Base-by-base conservation (phyloP, 2,329 filamentous ascomycete species). In the Metarhizium guizhouense region DNA sequence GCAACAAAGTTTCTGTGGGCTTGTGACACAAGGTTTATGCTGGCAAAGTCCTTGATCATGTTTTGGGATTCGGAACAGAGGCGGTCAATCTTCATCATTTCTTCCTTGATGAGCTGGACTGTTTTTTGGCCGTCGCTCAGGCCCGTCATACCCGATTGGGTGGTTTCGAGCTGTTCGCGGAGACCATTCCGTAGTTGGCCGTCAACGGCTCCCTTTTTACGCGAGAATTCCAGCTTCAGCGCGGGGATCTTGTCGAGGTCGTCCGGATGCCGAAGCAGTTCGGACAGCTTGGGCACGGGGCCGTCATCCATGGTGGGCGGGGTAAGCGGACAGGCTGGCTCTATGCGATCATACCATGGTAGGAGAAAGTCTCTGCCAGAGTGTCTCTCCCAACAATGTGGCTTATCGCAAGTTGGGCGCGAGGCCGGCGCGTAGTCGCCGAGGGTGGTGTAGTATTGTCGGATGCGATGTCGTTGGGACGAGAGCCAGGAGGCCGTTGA, bases 11-110 rank as follows among this genome's bases (percentile, higher is more conserved):
- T 96, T 60, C 93, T 84, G 73, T 99, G 94, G 62, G 95, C 94
- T 72, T 96, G 90, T 55, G 93, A 93, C 54, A 95, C 88, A 58
- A 90, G 76, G 70, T 95, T 94, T 77, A 95, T 94, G 67, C 90
- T 90, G 40, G 88, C 87, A 72, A 99, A 97, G 76, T 99, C 94
- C 67, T 88, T 86, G 66, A 99, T 96, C 84, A 96, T 96, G 69
- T 90, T 90, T 76, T 97, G 93, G 54, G 92, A 92, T 73, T 99
- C 95, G 60, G 92, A 91, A 75, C 94, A 99, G 61, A 99, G 83
- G 74, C 90, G 91, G 76, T 99, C 94, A 66, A 99, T 97, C 74
- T 93, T 95, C 79, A 95, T 91, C 84, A 99, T 94, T 76, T 99
- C 94, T 62, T 97, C 93, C 72, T 95, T 96, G 74, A 96, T 96